Conservation (phyloP, 306 rosid genomes). For the Rosa persica region DNA sequence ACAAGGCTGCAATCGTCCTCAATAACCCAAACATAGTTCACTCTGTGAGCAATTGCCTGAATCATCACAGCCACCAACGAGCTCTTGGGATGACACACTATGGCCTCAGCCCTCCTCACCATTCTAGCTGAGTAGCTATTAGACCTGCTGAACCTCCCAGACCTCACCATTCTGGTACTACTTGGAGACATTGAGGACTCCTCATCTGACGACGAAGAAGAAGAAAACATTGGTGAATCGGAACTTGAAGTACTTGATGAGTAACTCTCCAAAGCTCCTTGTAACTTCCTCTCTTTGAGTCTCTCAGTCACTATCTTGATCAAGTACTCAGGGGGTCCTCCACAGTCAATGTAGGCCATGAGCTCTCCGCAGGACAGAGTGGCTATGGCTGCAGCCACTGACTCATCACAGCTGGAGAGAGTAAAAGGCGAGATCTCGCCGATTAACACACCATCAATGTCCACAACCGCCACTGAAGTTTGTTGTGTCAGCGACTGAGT, state of each 20-base stretch:
- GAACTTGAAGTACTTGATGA: slow-evolving; percentile 29
- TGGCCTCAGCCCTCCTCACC: slow-evolving; percentile 82
- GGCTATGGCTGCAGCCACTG: slow-evolving; percentile 68
- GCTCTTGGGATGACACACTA: slow-evolving; percentile 89
- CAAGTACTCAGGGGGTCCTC: slow-evolving; percentile 82
- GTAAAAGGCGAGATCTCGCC: slow-evolving; percentile 93
- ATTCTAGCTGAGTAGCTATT: slow-evolving; percentile 78
- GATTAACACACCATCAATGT: slow-evolving; percentile 56
- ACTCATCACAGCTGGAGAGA: slow-evolving; percentile 79
- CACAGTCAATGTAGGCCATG: slow-evolving; percentile 94
- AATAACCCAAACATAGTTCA: slow-evolving; percentile 87
- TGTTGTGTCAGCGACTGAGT: slow-evolving; percentile 57
- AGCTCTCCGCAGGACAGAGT: slow-evolving; percentile 78
- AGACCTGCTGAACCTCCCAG: slow-evolving; percentile 60
- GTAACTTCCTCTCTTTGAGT: slow-evolving; percentile 60
- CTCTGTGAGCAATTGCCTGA: slow-evolving; percentile 96
- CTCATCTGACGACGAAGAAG: slow-evolving; percentile 67
- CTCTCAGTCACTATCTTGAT: slow-evolving; percentile 63
- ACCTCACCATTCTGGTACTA: slow-evolving; percentile 28
- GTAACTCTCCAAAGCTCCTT: slow-evolving; percentile 59
- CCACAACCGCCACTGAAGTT: slow-evolving; percentile 84
- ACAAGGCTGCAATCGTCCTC: slow-evolving; percentile 85
- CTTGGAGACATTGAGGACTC: slow-evolving; percentile 47
- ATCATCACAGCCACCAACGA: slow-evolving; percentile 91
- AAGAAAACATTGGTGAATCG: slow-evolving; percentile 12